These are phyloP conservation scores for Ceratocystiopsis brevicomis DNA, from an alignment of 2,329 filamentous ascomycete species.

Conservation along the genomic window DNA sequence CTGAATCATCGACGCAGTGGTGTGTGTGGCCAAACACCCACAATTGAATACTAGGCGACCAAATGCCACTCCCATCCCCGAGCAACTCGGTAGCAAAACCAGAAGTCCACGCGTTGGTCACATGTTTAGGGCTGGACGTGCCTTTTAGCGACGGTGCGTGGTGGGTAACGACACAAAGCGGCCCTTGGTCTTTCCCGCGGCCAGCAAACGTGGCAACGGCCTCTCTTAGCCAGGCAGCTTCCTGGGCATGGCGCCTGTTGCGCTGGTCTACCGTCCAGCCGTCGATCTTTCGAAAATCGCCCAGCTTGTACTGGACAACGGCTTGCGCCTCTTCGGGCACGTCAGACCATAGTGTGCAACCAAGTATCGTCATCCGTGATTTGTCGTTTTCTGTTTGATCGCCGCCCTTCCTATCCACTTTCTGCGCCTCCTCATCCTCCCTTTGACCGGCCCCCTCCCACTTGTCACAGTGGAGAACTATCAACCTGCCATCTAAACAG, in stretches of 20 bases:
- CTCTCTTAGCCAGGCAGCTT: slow-evolving; percentile 29
- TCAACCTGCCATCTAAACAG: slow-evolving; percentile 18
- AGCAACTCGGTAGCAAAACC: slow-evolving; percentile 34
- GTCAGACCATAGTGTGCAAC: slow-evolving; percentile 37
- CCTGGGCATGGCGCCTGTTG: slow-evolving; percentile 26
- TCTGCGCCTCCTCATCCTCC: slow-evolving; percentile 15
- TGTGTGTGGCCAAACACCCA: slow-evolving; percentile 34
- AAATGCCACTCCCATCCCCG: slow-evolving; percentile 6
- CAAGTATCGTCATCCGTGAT: slow-evolving; percentile 28
- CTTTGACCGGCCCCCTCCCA: slow-evolving; percentile 13
- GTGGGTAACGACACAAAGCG: slow-evolving; percentile 28
- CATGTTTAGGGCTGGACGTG: slow-evolving; percentile 29
- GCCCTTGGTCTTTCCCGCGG: slow-evolving; percentile 13
- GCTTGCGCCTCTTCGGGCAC: slow-evolving; percentile 21
- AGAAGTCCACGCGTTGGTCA: slow-evolving; percentile 24
- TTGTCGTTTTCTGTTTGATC: neutral
- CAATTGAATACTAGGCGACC: slow-evolving; percentile 15
- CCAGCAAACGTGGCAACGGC: neutral
- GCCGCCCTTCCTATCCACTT: neutral
- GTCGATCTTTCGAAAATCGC: slow-evolving; percentile 34
- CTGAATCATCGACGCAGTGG: slow-evolving; percentile 19
- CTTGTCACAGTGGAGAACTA: slow-evolving; percentile 24
- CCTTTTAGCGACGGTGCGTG: slow-evolving; percentile 33
- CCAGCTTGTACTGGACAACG: slow-evolving; percentile 25
- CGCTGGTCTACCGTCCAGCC: slow-evolving; percentile 31